A percentile compares a stretch with the other conserved stretches of the same genome.
These are phyloP conservation scores for Luffa acutangula DNA, from an alignment of 306 rosid species.

Conservation along the genomic window DNA sequence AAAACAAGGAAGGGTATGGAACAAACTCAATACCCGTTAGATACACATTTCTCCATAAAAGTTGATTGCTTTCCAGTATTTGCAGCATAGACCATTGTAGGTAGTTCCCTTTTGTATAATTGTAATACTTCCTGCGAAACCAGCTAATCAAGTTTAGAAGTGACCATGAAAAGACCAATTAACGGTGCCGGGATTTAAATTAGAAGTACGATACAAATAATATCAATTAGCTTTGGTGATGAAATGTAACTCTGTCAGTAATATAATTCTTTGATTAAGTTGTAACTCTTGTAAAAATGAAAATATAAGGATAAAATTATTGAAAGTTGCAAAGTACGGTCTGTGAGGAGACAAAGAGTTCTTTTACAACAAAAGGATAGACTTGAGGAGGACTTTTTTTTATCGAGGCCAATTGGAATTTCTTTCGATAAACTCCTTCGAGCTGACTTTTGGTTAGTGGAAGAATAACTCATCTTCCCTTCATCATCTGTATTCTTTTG, in stretches of 20 bases:
- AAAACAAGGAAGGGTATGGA: background rate
- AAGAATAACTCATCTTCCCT: background rate
- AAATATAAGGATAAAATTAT: background rate
- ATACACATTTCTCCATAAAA: constrained; percentile 78
- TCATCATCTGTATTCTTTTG: background rate
- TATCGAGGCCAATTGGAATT: background rate
- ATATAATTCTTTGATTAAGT: background rate
- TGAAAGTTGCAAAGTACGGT: background rate
- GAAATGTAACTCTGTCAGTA: background rate
- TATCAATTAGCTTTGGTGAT: background rate
- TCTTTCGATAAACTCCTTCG: background rate
- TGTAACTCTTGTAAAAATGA: background rate
- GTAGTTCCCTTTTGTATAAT: constrained; percentile 64
- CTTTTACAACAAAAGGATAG: background rate
- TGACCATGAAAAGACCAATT: background rate
- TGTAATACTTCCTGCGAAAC: constrained; percentile 55
- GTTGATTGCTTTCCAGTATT: constrained; percentile 77
- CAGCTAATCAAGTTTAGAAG: background rate
- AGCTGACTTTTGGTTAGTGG: background rate
- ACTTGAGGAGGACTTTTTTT: background rate
- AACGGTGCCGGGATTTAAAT: background rate
- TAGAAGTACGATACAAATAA: background rate
- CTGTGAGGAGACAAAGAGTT: background rate
- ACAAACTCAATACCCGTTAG: constrained; percentile 49
- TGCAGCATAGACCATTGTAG: constrained; percentile 83